Percentiles rank a stretch among this genome's conserved stretches.
Conservation (phyloP, 306 rosid genomes). For the Rubus parviflorus region DNA sequence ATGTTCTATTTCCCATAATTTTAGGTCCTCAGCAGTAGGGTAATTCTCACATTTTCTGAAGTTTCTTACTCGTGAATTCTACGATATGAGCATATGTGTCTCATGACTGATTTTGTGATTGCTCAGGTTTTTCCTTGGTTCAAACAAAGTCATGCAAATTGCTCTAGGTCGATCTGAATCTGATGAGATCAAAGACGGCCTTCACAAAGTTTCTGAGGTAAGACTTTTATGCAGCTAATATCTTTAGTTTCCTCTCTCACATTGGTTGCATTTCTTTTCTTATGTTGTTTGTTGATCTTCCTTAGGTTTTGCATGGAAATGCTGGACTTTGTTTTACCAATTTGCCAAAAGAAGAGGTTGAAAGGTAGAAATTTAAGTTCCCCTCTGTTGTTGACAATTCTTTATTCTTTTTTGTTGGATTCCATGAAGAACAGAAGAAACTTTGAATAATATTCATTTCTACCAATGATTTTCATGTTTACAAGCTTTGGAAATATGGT, state of each 20-base stretch:
- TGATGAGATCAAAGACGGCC: constrained; percentile 58
- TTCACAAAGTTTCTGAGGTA: constrained; percentile 83
- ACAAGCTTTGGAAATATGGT: background rate
- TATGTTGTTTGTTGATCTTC: background rate
- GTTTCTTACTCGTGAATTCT: background rate
- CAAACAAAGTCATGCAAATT: constrained; percentile 95
- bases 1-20: background rate
- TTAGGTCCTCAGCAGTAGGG: background rate
- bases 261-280: background rate
- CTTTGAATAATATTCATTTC: background rate
- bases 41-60: background rate
- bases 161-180: constrained; percentile 75
- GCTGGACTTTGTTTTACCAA: constrained; percentile 78
- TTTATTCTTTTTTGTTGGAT: background rate
- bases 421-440: background rate
- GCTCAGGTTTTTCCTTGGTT: constrained; percentile 79
- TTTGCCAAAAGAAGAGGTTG: constrained; percentile 74
- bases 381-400: background rate
- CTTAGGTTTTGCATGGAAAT: constrained; percentile 79
- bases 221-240: background rate
- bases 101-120: background rate
- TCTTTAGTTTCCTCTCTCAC: background rate
- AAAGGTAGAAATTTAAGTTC: constrained; percentile 49
- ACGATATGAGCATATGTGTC: background rate
- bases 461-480: background rate